phyloP scores from a whole-genome alignment of 495 filamentous ascomycete genomes.

The Lasiosphaeriaceae sp. region DNA sequence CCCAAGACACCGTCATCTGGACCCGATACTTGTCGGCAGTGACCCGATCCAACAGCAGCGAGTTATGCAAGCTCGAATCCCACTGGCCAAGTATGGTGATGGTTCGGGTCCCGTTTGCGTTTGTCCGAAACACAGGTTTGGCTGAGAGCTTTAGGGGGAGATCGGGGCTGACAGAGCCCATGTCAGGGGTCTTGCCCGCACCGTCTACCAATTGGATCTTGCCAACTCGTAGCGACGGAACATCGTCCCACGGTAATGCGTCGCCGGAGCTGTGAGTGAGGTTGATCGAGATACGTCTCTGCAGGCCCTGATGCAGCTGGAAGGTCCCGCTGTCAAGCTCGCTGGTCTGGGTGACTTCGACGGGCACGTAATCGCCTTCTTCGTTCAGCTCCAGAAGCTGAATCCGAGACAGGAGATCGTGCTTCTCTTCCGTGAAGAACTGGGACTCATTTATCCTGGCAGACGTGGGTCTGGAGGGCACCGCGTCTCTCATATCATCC shows the following conservation, averaged over 20 bases:
- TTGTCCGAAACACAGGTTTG: constrained; percentile 70
- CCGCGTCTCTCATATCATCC: constrained; percentile 92
- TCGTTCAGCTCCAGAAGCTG: constrained; percentile 91
- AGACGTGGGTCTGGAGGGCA: constrained; percentile 54
- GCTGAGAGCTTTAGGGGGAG: constrained; percentile 71
- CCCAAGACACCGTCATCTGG: constrained; percentile 80
- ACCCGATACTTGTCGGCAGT: constrained; percentile 90
- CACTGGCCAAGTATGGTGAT: constrained; percentile 84
- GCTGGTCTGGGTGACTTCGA: constrained; percentile 83
- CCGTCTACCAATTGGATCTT: constrained; percentile 78
- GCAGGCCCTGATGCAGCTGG: constrained; percentile 92
- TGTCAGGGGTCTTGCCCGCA: constrained; percentile 77
- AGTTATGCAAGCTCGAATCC: constrained; percentile 92
- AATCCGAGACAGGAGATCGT: constrained; percentile 83
- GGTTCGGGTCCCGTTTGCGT: constrained; percentile 88
- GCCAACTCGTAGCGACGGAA: constrained; percentile 69
- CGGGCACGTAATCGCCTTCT: constrained; percentile 83
- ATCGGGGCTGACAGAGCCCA: constrained; percentile 65
- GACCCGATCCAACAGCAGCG: constrained; percentile 80
- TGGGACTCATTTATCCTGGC: constrained; percentile 84
- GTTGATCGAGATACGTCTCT: constrained; percentile 81
- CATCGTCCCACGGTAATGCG: constrained; percentile 78
- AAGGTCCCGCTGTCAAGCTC: constrained; percentile 81
- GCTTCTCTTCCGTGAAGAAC: constrained; percentile 87
- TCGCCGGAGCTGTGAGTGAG: constrained; percentile 87